These are phyloP conservation scores for Paraleonurus japonicus DNA, from an alignment of 257 asterid genomes.

Conservation along the genomic window DNA sequence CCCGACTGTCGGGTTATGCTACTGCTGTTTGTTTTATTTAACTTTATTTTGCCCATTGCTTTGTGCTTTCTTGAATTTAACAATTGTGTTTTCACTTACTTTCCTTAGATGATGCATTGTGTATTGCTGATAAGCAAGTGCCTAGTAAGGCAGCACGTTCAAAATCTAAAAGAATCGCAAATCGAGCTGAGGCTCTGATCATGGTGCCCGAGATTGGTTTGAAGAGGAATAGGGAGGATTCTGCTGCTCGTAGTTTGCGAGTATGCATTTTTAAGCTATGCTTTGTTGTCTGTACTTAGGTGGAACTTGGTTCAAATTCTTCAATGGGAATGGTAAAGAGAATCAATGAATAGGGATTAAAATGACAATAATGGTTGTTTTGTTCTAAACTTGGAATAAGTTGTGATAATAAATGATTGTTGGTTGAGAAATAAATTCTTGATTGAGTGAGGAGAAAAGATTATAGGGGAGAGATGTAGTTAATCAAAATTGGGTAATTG, in stretches of 20 bases:
- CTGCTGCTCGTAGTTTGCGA: neutral
- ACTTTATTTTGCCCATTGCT: neutral
- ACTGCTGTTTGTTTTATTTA: neutral
- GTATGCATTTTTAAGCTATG: neutral
- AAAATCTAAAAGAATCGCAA: neutral
- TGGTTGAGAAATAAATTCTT: no score
- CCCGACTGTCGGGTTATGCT: neutral
- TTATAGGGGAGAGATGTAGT: no score
- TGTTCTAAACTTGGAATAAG: no score
- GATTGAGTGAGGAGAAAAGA: no score
- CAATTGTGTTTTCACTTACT: neutral
- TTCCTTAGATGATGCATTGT: neutral
- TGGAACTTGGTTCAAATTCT: neutral
- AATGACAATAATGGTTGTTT: no score
- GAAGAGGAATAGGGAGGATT: neutral
- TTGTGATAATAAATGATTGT: no score
- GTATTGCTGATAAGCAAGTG: neutral
- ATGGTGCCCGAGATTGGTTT: neutral
- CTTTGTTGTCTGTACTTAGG: neutral
- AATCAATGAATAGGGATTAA: no score
- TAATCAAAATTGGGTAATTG: no score
- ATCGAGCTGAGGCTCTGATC: neutral
- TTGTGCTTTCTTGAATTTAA: neutral
- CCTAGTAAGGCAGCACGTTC: neutral
- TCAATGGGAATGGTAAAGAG: neutral